Base-by-base conservation (phyloP, 768 basidiomycete genomes). In the Lenzites betulinus region DNA sequence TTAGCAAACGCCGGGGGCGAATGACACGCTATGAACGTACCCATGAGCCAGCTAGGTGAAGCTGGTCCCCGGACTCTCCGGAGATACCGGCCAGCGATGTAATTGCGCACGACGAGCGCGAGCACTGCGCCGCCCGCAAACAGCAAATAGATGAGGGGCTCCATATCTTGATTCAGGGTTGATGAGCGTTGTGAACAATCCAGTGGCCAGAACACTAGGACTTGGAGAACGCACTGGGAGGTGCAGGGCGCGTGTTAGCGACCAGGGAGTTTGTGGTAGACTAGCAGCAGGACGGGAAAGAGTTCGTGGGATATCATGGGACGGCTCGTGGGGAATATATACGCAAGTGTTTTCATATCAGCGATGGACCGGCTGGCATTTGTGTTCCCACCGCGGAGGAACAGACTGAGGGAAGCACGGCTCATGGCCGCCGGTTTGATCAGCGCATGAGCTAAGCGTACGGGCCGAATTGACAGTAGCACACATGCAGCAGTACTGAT, bases 41-140 rank as follows among this genome's bases (percentile, higher is more conserved):
- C 63, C 43, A 64, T 52, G 7, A 70, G 49, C 61, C 57, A 63
- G 39, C 57, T 62, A 2, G 61, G 56, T 4, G 54, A 38, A 7
- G 62, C 48, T 1, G 69, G 69, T 18, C 69, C 67, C 30, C 66
- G 55, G 22, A 70, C 53, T 48, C 64, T 65, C 43, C 54, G 53
- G 39, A 70, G 51, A 7, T 46, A 36, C 18, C 60, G 49, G n/a
- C 58, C 58, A 5, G 59, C 54, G n/a, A 58, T 44, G 51, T 64
- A 65, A 8, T 44, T 53, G 22, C 58, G 65, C 9, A 66, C 43
- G 5, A 38, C 48, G 7, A 55, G 26, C 7, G 43, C 58, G 20
- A 64, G 57, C 3, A 63, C n/a, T 22, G 39, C 52, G 15, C 57
- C 52, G 12, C 52, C 51, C 13, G 22, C 41, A 23, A 63, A 23